Evolutionary conservation across 805 yeast genomes (phyloP).

Genomic region (Candida awuae): DNA sequence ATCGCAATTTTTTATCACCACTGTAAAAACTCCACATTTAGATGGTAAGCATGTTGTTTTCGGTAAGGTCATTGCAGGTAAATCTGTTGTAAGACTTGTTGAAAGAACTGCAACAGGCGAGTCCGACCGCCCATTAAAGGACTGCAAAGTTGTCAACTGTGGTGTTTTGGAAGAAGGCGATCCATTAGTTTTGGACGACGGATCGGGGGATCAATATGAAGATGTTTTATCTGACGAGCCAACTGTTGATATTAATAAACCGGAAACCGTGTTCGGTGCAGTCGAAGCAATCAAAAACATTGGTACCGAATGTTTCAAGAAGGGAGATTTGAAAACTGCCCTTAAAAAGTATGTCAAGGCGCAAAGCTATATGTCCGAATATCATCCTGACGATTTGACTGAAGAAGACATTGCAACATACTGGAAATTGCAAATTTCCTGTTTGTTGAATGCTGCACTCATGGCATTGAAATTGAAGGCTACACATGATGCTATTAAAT

Average conservation of each 20-base stretch:
- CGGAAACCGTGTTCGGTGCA: conserved; percentile 62
- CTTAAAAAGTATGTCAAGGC: conserved; percentile 68
- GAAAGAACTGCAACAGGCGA: conserved; percentile 63
- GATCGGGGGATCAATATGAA: conserved; percentile 79
- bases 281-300: conserved; percentile 59
- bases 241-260: conserved; percentile 46
- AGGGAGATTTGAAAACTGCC: conserved; percentile 49
- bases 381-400: conserved; percentile 61
- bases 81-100: conserved; percentile 66
- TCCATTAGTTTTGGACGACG: conserved; percentile 50
- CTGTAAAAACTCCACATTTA: conserved; percentile 87
- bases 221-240: conserved; percentile 70
- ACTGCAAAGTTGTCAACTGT: conserved; percentile 67
- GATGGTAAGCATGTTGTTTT: conserved; percentile 96
- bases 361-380: conserved; percentile 57
- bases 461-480: conserved; percentile 58
- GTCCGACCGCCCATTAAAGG: conserved; percentile 62
- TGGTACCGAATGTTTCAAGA: conserved; percentile 71
- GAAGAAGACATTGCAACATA: conserved; percentile 44
- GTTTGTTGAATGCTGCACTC: conserved; percentile 66
- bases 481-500: conserved; percentile 44
- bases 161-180: conserved; percentile 66
- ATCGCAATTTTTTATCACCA: conserved; percentile 90
- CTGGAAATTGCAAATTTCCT: conserved; percentile 51
- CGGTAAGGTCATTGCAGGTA: conserved; percentile 81